Base-by-base conservation (phyloP, 202 grass and related monocot genomes). In the Zoysia matrella region DNA sequence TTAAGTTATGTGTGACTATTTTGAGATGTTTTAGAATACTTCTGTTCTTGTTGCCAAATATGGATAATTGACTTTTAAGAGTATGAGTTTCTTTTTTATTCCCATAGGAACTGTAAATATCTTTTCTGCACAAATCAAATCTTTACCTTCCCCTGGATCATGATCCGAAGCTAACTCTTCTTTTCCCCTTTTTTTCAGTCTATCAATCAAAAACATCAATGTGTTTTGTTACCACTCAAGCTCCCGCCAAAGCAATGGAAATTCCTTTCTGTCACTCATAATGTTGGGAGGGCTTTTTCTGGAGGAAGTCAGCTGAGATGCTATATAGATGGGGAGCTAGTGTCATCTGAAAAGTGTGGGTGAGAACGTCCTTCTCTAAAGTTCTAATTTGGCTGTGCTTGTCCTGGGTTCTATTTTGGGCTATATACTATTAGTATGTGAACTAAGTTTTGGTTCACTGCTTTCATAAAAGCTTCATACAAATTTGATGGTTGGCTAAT, bases 291-390 rank as follows among this genome's bases (percentile, higher is more conserved):
- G 76, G 89, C 96, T 67, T 98, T 98, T 83, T 98, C 96, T 70
- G 89, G 90, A 65, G 96, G 96, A 57, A 98, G 96, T 66, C 90
- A 91, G 47, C 77, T 98, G 75, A 92, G 89, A 84, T 93, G 90
- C 79, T 95, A 98, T 89, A 73, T 98, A 40, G 96, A 98, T 76
- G 92, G 90, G 0, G 82, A 93, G 60, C 81, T 95, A 47, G 76
- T 95, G 87, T 95, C 92, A 11, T 87, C 89, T 66, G 90, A 98
- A 65, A 98, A 95, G 83, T 98, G 96, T 89, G 91, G 96, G 96
- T 93, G 49, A 63, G 84, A 6, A 52, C 47, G 74, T 68, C 61
- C 58, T 74, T 63, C 82, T 47, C 62, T 79, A 14, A 39, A 36
- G 9, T 63, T 63, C 8, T 0, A 63, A 63, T 36, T 63, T 11